Conservation (phyloP, 305 asterid genomes). For the Fraxinus baroniana region DNA sequence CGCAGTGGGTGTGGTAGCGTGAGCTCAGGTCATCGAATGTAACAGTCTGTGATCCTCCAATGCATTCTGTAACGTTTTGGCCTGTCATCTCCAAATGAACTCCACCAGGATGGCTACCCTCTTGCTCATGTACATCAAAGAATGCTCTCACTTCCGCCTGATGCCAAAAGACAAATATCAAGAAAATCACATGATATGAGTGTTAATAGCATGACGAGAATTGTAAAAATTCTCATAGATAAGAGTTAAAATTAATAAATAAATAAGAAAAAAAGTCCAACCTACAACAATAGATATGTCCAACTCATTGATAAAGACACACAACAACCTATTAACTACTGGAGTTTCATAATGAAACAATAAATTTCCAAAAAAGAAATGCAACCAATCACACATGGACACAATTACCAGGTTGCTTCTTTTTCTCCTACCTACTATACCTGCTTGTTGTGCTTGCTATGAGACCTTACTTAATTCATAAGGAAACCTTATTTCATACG, state of each 20-base stretch:
- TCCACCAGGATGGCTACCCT: constrained; percentile 85
- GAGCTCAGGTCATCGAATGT: constrained; percentile 80
- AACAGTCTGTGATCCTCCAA: constrained; percentile 72
- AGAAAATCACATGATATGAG: background rate
- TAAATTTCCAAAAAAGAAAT: background rate
- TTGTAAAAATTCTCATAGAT: background rate
- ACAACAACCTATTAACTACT: constrained; percentile 25
- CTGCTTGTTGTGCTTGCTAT: background rate
- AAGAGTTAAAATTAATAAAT: background rate
- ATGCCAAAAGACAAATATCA: constrained; percentile 16
- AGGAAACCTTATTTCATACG: background rate
- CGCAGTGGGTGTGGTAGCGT: constrained; percentile 82
- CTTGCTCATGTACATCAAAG: constrained; percentile 88
- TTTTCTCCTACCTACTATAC: constrained; percentile 18
- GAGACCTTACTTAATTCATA: background rate
- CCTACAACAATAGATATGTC: constrained; percentile 24
- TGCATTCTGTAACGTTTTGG: constrained; percentile 83
- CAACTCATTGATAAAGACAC: constrained; percentile 35
- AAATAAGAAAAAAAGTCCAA: constrained; percentile 4
- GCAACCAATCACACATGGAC: constrained; percentile 4
- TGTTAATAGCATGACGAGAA: background rate
- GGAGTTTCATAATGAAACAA: constrained; percentile 12
- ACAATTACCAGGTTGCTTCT: background rate
- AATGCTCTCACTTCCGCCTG: constrained; percentile 86
- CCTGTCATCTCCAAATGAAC: constrained; percentile 88